Percentiles rank a stretch among this genome's conserved stretches.
These are phyloP conservation scores for Tolypocladium sp. DNA, from an alignment of 2,329 filamentous ascomycete species.

Conservation along the genomic window DNA sequence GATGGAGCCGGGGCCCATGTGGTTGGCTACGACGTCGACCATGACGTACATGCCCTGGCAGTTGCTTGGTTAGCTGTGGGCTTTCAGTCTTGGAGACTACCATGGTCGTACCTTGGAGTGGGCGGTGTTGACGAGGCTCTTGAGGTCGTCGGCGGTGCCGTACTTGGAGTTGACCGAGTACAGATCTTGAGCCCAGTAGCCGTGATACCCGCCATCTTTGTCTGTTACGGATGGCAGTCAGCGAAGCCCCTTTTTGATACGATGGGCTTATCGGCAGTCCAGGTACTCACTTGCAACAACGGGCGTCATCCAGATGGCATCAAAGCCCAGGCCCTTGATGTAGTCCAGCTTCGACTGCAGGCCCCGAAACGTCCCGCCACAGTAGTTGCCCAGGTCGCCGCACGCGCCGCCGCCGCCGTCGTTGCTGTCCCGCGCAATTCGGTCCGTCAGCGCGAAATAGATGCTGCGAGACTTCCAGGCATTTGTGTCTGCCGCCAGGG, in stretches of 20 bases:
- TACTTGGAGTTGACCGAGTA: conserved; percentile 47
- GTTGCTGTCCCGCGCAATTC: conserved; percentile 35
- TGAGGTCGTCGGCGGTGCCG: conserved; percentile 50
- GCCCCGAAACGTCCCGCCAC: conserved; percentile 52
- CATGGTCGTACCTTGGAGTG: conserved; percentile 41
- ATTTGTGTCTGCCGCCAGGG: conserved; percentile 21
- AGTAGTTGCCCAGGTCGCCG: conserved; percentile 37
- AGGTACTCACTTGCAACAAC: conserved; percentile 33
- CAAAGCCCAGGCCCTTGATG: conserved; percentile 52
- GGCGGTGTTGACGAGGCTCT: conserved; percentile 42
- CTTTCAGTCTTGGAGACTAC: too few relatives aligned
- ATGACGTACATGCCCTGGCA: conserved; percentile 39
- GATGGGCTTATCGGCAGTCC: too few relatives aligned
- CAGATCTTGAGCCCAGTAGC: conserved; percentile 44
- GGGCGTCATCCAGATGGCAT: conserved; percentile 50
- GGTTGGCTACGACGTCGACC: conserved; percentile 53
- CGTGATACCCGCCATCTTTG: conserved; percentile 38
- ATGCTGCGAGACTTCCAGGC: conserved; percentile 46
- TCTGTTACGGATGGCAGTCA: conserved; percentile 12
- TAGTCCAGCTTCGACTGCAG: conserved; percentile 52
- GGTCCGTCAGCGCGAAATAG: conserved; percentile 50
- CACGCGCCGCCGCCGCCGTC: conserved; percentile 35
- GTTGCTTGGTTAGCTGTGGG: not conserved
- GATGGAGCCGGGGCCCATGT: conserved; percentile 46
- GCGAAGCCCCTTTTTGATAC: too few relatives aligned